Conservation (phyloP, 306 rosid genomes). For the Rosa chinensis region DNA sequence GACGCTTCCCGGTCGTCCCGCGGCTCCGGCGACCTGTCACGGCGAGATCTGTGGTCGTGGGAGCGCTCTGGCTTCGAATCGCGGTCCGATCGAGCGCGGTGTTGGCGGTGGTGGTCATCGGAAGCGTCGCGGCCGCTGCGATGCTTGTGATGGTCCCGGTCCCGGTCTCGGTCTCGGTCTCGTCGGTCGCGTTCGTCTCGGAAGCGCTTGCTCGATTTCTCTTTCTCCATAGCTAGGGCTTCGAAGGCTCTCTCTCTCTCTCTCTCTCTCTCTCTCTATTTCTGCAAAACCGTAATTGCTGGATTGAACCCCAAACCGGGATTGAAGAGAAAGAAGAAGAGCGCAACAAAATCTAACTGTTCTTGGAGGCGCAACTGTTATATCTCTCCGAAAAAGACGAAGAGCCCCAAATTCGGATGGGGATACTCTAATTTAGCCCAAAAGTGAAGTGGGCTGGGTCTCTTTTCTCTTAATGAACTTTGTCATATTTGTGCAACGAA, state of each 20-base stretch:
- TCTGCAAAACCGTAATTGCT: no score
- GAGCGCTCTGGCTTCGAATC: constrained; percentile 28
- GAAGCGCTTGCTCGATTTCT: constrained; percentile 52
- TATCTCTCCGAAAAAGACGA: no score
- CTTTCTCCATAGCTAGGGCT: constrained; percentile 77
- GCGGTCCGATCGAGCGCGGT: constrained; percentile 55
- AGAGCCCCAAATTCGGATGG: no score
- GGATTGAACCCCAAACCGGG: no score
- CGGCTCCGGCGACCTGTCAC: constrained; percentile 37
- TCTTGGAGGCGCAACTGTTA: no score
- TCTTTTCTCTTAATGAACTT: no score
- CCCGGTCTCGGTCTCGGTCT: constrained; percentile 17
- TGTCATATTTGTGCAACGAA: no score
- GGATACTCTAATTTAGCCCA: no score
- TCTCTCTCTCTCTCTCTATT: no score
- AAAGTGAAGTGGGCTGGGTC: no score
- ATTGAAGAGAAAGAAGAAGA: no score
- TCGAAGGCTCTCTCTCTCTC: not conserved
- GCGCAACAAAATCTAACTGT: no score
- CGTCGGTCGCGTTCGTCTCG: constrained; percentile 44
- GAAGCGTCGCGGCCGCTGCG: constrained; percentile 31
- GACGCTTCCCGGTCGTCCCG: constrained; percentile 17
- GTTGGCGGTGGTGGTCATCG: constrained; percentile 46
- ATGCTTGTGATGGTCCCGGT: constrained; percentile 35
- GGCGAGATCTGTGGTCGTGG: constrained; percentile 48